Conservation (phyloP, 192 early-diverging fungal species). For the Coemansia sp. region DNA sequence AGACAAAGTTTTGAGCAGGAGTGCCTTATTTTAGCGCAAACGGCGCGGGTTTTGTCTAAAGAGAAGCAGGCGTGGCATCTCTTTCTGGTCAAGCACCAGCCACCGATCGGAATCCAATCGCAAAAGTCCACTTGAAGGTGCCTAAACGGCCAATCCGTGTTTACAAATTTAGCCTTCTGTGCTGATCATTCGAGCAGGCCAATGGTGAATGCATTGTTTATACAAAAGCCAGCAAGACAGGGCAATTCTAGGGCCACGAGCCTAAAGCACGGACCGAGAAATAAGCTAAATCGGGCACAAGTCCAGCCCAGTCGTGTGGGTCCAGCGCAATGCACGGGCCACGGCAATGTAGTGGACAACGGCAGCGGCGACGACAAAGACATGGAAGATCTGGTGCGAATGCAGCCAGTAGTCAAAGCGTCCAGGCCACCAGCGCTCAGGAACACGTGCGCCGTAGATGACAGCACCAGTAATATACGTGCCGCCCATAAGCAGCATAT, state of each 20-base stretch:
- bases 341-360: conserved; percentile 67
- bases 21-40: not conserved
- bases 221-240: not conserved
- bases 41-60: not conserved
- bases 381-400: conserved; percentile 89
- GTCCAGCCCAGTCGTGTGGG: conserved; percentile 32
- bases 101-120: not conserved
- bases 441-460: conserved; percentile 79
- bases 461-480: conserved; percentile 80
- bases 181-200: too few relatives aligned
- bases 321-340: conserved; percentile 54
- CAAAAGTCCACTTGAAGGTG: too few relatives aligned
- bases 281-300: conserved; percentile 15
- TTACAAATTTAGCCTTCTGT: too few relatives aligned
- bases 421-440: conserved; percentile 86
- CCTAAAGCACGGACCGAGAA: not conserved
- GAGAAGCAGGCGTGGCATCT: not conserved
- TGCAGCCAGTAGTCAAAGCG: conserved; percentile 78
- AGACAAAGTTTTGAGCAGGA: not conserved
- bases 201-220: too few relatives aligned
- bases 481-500: conserved; percentile 69
- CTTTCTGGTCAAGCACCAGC: not conserved
- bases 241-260: not conserved
- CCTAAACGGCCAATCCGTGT: too few relatives aligned
- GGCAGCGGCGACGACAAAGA: conserved; percentile 75